A percentile compares a stretch with the other conserved stretches of the same genome.
Evolutionary conservation across 148 eudicot species (phyloP).

Genomic region (Mesembryanthemum crystallinum): DNA sequence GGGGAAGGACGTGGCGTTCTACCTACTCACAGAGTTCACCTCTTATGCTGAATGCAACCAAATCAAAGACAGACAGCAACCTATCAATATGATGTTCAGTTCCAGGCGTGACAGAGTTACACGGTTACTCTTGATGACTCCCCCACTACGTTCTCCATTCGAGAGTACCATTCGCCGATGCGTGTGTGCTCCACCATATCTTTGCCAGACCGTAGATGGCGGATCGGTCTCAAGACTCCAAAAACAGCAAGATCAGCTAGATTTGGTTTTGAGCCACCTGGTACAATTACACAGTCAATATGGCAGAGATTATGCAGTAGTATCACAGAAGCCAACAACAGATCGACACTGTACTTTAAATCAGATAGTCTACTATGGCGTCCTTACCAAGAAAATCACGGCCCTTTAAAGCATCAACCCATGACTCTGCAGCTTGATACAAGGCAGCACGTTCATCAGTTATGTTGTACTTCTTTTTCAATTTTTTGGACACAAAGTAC

Average conservation of each 20-base stretch:
- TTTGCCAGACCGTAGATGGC: conserved; percentile 75
- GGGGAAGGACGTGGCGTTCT: too few species aligned
- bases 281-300: conserved; percentile 9
- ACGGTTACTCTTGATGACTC: conserved; percentile 49
- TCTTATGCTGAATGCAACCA: conserved; percentile 6
- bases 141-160: conserved; percentile 74
- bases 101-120: conserved; percentile 7
- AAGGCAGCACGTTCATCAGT: conserved; percentile 80
- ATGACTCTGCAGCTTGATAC: conserved; percentile 90
- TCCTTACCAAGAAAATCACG: conserved; percentile 74
- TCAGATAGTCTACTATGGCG: not conserved
- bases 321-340: not conserved
- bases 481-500: conserved; percentile 87
- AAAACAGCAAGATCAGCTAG: conserved; percentile 87
- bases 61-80: not conserved
- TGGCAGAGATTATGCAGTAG: not conserved
- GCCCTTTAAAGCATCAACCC: conserved; percentile 92
- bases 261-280: conserved; percentile 82
- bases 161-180: conserved; percentile 80
- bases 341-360: not conserved
- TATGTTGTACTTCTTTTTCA: conserved; percentile 83
- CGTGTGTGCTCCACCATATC: conserved; percentile 89
- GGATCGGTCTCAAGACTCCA: conserved; percentile 89
- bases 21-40: not conserved
- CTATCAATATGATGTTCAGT: not conserved